Evolutionary conservation across 1,284 basidiomycete species (phyloP).

Genomic region (Xanthoconium separans): DNA sequence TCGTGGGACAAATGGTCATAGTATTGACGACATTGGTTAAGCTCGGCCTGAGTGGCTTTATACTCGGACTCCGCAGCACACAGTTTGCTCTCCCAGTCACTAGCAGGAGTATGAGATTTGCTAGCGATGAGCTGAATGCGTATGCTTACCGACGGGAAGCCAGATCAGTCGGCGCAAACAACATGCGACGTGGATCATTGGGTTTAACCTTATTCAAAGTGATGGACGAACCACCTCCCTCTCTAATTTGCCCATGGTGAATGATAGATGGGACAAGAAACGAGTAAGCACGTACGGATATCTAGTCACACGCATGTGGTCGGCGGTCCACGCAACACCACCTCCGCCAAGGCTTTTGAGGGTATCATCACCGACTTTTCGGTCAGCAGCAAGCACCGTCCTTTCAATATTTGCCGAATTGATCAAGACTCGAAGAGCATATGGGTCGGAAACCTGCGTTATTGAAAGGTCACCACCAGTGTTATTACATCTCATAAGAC

Average conservation of each 20-base stretch:
- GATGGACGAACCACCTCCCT: slow-evolving; percentile 58
- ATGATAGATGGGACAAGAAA: not conserved
- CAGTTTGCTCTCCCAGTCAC: slow-evolving; percentile 30
- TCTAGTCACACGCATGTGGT: slow-evolving; percentile 58
- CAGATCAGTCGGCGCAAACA: slow-evolving; percentile 46
- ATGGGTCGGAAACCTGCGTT: slow-evolving; percentile 68
- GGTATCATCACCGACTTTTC: slow-evolving; percentile 57
- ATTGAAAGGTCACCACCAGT: slow-evolving; percentile 4
- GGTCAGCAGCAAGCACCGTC: slow-evolving; percentile 61
- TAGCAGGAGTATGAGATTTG: slow-evolving; percentile 7
- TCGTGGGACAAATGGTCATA: slow-evolving; percentile 20
- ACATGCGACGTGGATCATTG: slow-evolving; percentile 44
- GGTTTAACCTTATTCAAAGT: slow-evolving; percentile 36
- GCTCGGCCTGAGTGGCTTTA: slow-evolving; percentile 19
- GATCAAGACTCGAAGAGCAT: slow-evolving; percentile 81
- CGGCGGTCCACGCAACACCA: slow-evolving; percentile 59
- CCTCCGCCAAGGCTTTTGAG: slow-evolving; percentile 46
- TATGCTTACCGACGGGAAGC: slow-evolving; percentile 35
- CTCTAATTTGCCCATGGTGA: slow-evolving; percentile 38
- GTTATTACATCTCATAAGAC: not conserved
- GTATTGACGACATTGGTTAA: slow-evolving; percentile 17
- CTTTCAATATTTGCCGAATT: slow-evolving; percentile 74
- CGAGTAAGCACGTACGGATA: slow-evolving; percentile 50
- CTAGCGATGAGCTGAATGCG: not conserved
- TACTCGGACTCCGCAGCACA: slow-evolving; percentile 28